Base-by-base conservation (phyloP, 257 asterid species). In the Nemophila menziesii region DNA sequence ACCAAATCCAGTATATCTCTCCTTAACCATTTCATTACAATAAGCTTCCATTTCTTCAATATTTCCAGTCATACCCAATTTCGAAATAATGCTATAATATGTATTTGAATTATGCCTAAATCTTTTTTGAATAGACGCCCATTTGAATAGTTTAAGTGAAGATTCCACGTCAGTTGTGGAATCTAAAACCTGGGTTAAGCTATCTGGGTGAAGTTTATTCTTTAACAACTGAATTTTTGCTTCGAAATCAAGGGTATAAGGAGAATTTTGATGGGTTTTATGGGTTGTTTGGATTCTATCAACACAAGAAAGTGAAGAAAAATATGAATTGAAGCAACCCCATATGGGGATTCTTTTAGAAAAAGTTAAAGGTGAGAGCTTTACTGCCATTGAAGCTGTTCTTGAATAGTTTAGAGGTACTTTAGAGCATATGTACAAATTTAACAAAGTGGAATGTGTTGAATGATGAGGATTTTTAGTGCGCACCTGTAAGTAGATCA, bases 1-100 rank as follows among this genome's bases (percentile, higher is more conserved):
- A 48, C 64, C 78, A 18, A 61, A 75, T 29, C 74, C 82, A 5
- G 53, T 63, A 44, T 60, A 75, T 38, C 77, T 75, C 39, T 65
- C 71, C 54, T 67, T 80, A 22, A 71, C 61, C 95, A 87, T 75
- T 41, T 77, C 89, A 43, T 46, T 57, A 39, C 95, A 80, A 48
- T 69, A 75, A 0, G 75, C 80, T 75, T 83, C 92, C 77, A 87
- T 72, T 58, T 73, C 89, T 26, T 71, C 83, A 40, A 69, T 49
- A 19, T 75, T 60, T 33, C 95, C 92, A 22, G 85, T 68, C 80
- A 77, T 65, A 11, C 95, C 93, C 70, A 80, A 26, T 63, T 87
- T 87, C 66, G 67, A 55, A 49, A 87, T 83, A 60, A 87, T 73
- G 40, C 59, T 34, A 46, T 59, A 70, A 47, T 83, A 87, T 1